These are phyloP conservation scores for Alternaria gaisen DNA, from an alignment of 2,329 filamentous ascomycete genomes.

Conservation along the genomic window DNA sequence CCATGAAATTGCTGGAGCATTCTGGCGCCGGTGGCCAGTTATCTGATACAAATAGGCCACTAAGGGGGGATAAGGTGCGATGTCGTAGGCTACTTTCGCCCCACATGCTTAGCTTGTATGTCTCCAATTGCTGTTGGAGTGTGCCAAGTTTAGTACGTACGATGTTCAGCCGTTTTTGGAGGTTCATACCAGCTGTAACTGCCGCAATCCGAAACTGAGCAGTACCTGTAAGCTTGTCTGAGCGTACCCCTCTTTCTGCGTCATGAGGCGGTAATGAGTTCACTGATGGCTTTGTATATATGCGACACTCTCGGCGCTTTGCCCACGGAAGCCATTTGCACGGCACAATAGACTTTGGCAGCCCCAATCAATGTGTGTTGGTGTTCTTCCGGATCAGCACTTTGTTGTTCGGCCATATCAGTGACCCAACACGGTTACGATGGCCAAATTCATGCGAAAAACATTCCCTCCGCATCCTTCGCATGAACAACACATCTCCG, in stretches of 20 bases:
- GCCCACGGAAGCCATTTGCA: slow-evolving; percentile 3
- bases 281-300: neutral
- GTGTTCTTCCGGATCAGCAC: slow-evolving; percentile 12
- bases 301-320: slow-evolving; percentile 10
- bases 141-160: slow-evolving; percentile 5
- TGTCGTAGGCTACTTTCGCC: slow-evolving; percentile 4
- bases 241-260: slow-evolving; percentile 30
- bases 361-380: slow-evolving; percentile 6
- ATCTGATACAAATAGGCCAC: slow-evolving; percentile 5
- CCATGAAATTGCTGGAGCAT: slow-evolving; percentile 4
- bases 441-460: slow-evolving; percentile 20
- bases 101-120: slow-evolving; percentile 3
- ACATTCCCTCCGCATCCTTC: slow-evolving; percentile 5
- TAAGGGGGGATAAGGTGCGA: neutral
- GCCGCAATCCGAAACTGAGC: slow-evolving; percentile 15
- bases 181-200: slow-evolving; percentile 9
- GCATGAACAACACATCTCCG: slow-evolving; percentile 16
- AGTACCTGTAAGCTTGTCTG: slow-evolving; percentile 14
- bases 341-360: slow-evolving; percentile 2
- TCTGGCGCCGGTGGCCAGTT: slow-evolving; percentile 8
- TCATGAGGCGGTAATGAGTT: slow-evolving; percentile 21
- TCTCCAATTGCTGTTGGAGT: slow-evolving; percentile 4
- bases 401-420: slow-evolving; percentile 13
- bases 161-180: slow-evolving; percentile 7
- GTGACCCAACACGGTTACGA: slow-evolving; percentile 21